Base-by-base conservation (phyloP, 2,329 filamentous ascomycete species). In the Botryotinia convoluta region DNA sequence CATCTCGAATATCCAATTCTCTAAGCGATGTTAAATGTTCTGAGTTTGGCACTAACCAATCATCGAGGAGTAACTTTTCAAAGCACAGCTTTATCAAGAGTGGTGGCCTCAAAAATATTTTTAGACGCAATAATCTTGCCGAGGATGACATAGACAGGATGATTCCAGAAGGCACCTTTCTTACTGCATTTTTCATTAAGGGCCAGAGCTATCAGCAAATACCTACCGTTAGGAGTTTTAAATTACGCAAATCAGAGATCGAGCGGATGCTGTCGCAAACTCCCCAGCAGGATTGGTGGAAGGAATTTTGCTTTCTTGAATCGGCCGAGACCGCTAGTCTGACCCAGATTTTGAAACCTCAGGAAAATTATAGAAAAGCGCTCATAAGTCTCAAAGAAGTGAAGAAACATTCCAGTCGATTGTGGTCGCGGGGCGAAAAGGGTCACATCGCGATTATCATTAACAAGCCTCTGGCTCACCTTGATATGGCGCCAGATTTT, bases 271-370 rank as follows among this genome's bases (percentile, higher is more conserved):
- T 71, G 6, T 71, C 54, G 22, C 14, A 51, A 20, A 14, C 29
- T 7, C 69, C 54, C 1, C 42, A 35, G 8, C 54, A 42, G 37
- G 26, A 48, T 20, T 71, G 69, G 69, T 62, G 69, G 69, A 51
- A 29, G 16, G 42, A 71, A 16, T 71, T 51, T 8, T 71, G 69
- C 18, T 51, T 71, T 29, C 44, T 71, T 8, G 57, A 71, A 14
- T 7, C 9, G 8, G 57, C 35, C 22, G 69, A n/a, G 18, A 62
- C 26, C 8, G 10, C 8, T 12, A 61, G 42, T n/a, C 12, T 62
- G 14, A 51, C 39, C 10, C 26, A 48, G 5, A 51, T 62, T 37
- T 4, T 71, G 22, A 39, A 45, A 10, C 39, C 54, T 18, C 39
- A 48, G 39, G 18, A 12, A 8, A 45, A 35, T 4, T 71, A n/a